A percentile compares a stretch with the other conserved stretches of the same genome.
These are phyloP conservation scores for Aspergillus bridgeri DNA, from an alignment of 495 filamentous ascomycete species.

Conservation along the genomic window DNA sequence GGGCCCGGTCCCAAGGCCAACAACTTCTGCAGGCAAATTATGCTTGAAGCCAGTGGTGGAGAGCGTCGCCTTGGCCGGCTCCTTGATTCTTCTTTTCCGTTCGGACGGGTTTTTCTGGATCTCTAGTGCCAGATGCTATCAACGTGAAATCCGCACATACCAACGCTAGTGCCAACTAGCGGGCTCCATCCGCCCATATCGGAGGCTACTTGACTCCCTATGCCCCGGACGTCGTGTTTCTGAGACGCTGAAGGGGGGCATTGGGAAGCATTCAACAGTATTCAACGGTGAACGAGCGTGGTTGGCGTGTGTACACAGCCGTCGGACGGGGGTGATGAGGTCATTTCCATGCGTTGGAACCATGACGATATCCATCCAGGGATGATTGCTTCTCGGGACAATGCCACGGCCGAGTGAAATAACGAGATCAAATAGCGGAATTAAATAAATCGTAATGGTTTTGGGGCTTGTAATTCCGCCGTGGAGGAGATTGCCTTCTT, in stretches of 20 bases:
- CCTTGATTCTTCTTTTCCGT: neutral
- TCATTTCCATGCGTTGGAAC: neutral
- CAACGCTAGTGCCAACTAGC: slow-evolving; percentile 10
- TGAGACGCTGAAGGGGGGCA: too few species aligned
- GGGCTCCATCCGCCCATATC: slow-evolving; percentile 5
- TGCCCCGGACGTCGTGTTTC: neutral
- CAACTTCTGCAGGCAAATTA: neutral
- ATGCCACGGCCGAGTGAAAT: neutral
- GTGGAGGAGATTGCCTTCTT: neutral
- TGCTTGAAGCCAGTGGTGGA: neutral
- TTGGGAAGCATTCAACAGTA: too few species aligned
- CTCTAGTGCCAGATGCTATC: neutral
- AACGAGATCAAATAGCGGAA: neutral
- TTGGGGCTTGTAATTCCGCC: neutral
- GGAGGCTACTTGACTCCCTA: neutral
- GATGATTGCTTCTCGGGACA: neutral
- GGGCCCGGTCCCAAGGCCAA: too few species aligned
- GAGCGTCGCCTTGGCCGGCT: neutral
- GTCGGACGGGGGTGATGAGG: neutral
- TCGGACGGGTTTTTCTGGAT: neutral
- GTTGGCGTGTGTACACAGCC: too few species aligned
- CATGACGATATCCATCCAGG: neutral
- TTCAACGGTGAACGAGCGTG: too few species aligned
- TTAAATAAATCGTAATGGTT: neutral
- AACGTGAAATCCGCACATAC: slow-evolving; percentile 10